These are phyloP conservation scores for Anisodus tanguticus DNA, from an alignment of 257 asterid species.

Conservation along the genomic window DNA sequence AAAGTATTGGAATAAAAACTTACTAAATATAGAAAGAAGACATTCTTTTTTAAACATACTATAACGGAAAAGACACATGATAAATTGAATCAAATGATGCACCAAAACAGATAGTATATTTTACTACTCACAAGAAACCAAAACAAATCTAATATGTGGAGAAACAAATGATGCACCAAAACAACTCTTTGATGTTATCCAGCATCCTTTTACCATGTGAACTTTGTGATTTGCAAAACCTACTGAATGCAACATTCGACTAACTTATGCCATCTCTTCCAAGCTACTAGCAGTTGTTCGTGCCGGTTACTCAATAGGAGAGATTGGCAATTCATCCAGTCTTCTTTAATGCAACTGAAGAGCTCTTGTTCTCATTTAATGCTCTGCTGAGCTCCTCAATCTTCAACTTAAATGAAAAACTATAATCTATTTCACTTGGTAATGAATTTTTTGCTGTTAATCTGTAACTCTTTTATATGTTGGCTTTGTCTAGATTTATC, in stretches of 20 bases:
- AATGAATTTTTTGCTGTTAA: not conserved
- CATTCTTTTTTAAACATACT: not conserved
- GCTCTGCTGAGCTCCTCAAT: not conserved
- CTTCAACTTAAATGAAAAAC: not conserved
- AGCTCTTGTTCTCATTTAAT: not conserved
- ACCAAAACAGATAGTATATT: not conserved
- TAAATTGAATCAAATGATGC: not conserved
- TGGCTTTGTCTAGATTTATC: slow-evolving; percentile 54
- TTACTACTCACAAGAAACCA: slow-evolving; percentile 3
- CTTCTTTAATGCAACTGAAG: not conserved
- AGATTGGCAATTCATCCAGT: not conserved
- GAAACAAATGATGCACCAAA: slow-evolving; percentile 15
- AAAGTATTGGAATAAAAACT: not conserved
- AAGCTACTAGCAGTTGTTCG: not conserved
- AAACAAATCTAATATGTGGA: not conserved
- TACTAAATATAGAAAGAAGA: not conserved
- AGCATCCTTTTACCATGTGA: not conserved
- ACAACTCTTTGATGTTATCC: slow-evolving; percentile 15
- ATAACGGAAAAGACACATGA: not conserved
- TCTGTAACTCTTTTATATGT: not conserved
- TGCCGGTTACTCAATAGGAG: not conserved
- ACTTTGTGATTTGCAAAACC: slow-evolving; percentile 10
- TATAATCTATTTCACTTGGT: slow-evolving; percentile 16
- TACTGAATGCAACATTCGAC: not conserved
- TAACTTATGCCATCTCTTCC: not conserved